A percentile compares a stretch with the other conserved stretches of the same genome.
Evolutionary conservation across 495 filamentous ascomycete genomes (phyloP).

Genomic region (Penicillium alfredii): DNA sequence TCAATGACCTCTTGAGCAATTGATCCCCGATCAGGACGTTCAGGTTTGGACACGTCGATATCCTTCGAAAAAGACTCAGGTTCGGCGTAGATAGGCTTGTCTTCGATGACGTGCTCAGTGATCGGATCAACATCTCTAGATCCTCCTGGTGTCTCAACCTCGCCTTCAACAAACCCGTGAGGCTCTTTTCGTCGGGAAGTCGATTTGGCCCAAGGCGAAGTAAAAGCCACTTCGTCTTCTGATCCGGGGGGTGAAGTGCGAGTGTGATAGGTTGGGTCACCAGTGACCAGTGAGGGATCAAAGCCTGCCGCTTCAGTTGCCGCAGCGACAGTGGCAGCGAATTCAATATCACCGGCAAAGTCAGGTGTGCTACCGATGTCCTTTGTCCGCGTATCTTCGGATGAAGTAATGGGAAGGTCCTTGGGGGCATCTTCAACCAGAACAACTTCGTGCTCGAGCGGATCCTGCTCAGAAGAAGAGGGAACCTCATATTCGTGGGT

Average conservation of each 20-base stretch:
- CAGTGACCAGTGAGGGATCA: conserved; percentile 62
- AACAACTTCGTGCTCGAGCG: conserved; percentile 24
- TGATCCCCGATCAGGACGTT: conserved; percentile 9
- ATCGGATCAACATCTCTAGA: conserved; percentile 8
- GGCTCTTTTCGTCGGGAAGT: conserved; percentile 29
- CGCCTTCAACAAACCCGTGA: conserved; percentile 32
- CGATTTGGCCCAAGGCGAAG: conserved; percentile 37
- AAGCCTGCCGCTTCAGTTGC: conserved; percentile 63
- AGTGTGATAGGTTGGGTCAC: conserved; percentile 56
- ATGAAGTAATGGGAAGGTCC: conserved; percentile 15
- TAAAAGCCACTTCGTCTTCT: conserved; percentile 41
- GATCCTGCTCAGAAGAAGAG: conserved; percentile 43
- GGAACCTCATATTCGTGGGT: conserved; percentile 56
- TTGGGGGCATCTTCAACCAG: conserved; percentile 14
- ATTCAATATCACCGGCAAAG: conserved; percentile 54
- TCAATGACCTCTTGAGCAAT: conserved; percentile 29
- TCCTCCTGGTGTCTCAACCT: conserved; percentile 20
- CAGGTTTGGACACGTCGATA: conserved; percentile 1
- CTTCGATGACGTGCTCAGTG: conserved; percentile 10
- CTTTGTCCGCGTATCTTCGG: conserved; percentile 12
- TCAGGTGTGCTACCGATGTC: conserved; percentile 4
- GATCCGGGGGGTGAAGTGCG: conserved; percentile 61
- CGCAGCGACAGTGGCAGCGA: conserved; percentile 65
- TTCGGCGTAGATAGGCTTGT: conserved; percentile 20
- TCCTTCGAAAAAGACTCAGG: conserved; percentile 13